A percentile compares a stretch with the other conserved stretches of the same genome.
phyloP scores from a whole-genome alignment of 2,329 filamentous ascomycete genomes.

The Xylariales sp. region DNA sequence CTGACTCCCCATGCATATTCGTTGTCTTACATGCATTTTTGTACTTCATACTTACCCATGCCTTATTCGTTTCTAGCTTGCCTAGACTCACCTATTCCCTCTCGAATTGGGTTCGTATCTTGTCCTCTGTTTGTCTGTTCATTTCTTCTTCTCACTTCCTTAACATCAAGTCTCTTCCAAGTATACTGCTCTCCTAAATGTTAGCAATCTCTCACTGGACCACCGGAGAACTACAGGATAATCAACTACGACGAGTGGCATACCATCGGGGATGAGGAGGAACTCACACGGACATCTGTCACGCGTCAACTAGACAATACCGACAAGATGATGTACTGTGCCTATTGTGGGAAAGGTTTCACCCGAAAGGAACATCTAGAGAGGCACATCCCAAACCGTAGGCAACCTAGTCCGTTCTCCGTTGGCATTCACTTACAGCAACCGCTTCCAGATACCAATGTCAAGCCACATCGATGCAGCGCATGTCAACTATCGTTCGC shows the following conservation, averaged over 20 bases:
- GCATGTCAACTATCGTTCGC: conserved; percentile 46
- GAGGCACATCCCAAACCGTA: conserved; percentile 48
- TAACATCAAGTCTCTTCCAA: neutral
- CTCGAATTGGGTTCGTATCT: neutral
- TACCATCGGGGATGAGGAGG: too few relatives aligned
- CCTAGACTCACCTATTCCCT: neutral
- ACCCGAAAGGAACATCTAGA: conserved; percentile 54
- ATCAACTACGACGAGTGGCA: too few relatives aligned
- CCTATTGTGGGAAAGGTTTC: conserved; percentile 51
- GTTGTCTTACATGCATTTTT: conserved; percentile 9
- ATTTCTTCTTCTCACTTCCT: neutral
- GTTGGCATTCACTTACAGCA: neutral
- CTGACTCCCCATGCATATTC: conserved; percentile 12
- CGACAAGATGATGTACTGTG: conserved; percentile 38
- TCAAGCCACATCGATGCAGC: conserved; percentile 47
- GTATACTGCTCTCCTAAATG: too few relatives aligned
- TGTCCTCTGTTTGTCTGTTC: neutral
- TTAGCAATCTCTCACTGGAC: too few relatives aligned
- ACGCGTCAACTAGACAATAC: too few relatives aligned
- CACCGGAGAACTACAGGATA: too few relatives aligned
- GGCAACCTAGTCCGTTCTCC: conserved; percentile 19
- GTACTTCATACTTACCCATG: neutral
- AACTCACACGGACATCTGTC: too few relatives aligned
- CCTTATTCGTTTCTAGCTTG: neutral
- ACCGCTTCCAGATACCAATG: conserved; percentile 43